Evolutionary conservation across 1,284 basidiomycete genomes (phyloP), one percentile per base, ranked within the genome.

Genomic region (Apiotrichum montevideense): DNA sequence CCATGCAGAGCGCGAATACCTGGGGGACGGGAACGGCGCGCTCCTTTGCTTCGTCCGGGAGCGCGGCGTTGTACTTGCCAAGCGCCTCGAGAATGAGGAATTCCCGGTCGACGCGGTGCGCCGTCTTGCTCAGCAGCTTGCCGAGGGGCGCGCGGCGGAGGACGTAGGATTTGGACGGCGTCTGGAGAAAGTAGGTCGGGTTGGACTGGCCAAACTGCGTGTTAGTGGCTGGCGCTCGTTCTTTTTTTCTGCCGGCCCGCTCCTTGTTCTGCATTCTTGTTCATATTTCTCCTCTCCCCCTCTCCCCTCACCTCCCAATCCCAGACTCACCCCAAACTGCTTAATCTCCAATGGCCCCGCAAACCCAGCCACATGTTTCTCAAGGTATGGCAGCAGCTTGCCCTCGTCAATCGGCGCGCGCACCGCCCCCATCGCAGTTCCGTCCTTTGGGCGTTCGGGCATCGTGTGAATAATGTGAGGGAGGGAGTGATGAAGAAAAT

Each of bases 41-140:
- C 39, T 32, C 40, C 14, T 33, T 11, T 13, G 46, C 41, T 9
- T 46, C 43, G 15, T 21, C 35, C 9, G 52, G 52, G 3, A 56
- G 43, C n/a, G 43, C n/a, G 3, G 71, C 79, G 65, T 93, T 94
- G 73, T 90, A 83, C 46, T 75, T 78, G 68, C 88, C 84, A 32
- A 96, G 78, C 1, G 90, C 87, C 39, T 79, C 77, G 15, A 97
- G 80, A 63, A 96, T 84, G 33, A 81, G 82, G 76, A 86, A 95
- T 79, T 97, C 94, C 42, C 94, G 84, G 70, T 96, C 94, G 46
- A 98, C 84, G 70, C 94, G 89, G 71, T 98, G 94, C 0, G 94
- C 94, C 1, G 92, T 97, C 51, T 84, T 80, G 1, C 88, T 90
- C 11, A 98, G 78, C 1, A 97, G 83, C 44, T 84, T 79, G 0